Conservation (phyloP, 345 rosid species). For the Pseudoturritis turrita region DNA sequence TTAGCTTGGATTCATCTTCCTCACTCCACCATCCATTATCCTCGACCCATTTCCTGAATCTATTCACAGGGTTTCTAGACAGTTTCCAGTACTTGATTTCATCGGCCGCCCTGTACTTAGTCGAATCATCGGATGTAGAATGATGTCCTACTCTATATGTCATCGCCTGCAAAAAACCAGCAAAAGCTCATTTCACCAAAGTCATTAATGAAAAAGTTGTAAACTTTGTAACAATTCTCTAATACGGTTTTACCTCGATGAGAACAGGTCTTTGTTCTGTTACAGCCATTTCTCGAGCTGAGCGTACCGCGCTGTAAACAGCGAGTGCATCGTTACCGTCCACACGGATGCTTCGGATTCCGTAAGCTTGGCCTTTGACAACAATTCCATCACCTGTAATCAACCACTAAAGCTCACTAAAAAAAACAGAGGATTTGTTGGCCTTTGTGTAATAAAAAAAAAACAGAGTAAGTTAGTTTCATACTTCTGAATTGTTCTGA, state of each 20-base stretch:
- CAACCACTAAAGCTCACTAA: neutral
- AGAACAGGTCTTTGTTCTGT: slow-evolving; percentile 56
- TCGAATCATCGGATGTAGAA: slow-evolving; percentile 87
- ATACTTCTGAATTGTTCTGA: slow-evolving; percentile 79
- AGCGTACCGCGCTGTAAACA: slow-evolving; percentile 50
- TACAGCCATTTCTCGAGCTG: slow-evolving; percentile 65
- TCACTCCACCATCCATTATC: slow-evolving; percentile 77
- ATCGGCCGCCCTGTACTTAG: slow-evolving; percentile 54
- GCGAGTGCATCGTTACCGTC: slow-evolving; percentile 87
- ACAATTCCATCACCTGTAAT: slow-evolving; percentile 71
- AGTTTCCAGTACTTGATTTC: slow-evolving; percentile 74
- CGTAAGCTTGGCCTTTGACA: slow-evolving; percentile 72
- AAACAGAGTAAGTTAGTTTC: slow-evolving; percentile 11
- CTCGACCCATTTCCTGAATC: slow-evolving; percentile 61
- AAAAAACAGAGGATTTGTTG: neutral
- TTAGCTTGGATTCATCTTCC: slow-evolving; percentile 47
- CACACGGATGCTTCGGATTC: slow-evolving; percentile 72
- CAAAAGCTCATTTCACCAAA: neutral
- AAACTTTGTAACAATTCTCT: neutral
- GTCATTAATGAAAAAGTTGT: neutral
- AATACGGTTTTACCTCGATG: slow-evolving; percentile 47
- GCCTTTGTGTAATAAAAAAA: neutral
- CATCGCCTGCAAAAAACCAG: slow-evolving; percentile 37
- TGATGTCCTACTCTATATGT: slow-evolving; percentile 82
- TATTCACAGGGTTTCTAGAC: slow-evolving; percentile 60